These are phyloP conservation scores for Malus sieversii DNA, from an alignment of 306 rosid species.

Conservation along the genomic window DNA sequence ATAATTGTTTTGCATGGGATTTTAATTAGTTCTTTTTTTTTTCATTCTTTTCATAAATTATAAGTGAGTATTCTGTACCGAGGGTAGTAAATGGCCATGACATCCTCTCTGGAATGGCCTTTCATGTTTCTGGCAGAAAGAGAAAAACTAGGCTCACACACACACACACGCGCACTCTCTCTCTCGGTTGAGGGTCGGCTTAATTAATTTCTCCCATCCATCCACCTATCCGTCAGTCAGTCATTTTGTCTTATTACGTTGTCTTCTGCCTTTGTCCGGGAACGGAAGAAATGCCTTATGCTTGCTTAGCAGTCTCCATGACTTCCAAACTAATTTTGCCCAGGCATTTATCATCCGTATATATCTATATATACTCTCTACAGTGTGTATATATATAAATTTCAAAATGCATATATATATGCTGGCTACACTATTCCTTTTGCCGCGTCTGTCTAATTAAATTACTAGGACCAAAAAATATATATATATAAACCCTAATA, in stretches of 20 bases:
- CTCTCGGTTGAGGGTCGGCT: conserved; percentile 4
- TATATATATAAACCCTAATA: not conserved
- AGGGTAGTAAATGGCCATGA: conserved; percentile 28
- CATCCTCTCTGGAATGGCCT: conserved; percentile 37
- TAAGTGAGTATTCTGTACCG: too few species aligned
- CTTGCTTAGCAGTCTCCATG: conserved; percentile 14
- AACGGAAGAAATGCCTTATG: conserved; percentile 6
- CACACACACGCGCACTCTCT: too few species aligned
- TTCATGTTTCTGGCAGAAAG: conserved; percentile 30
- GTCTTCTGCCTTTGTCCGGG: conserved; percentile 25
- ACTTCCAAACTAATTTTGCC: conserved; percentile 10
- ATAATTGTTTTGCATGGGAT: conserved; percentile 19
- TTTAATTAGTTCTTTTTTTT: conserved; percentile 10
- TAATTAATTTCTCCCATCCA: conserved; percentile 17
- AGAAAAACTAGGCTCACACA: not conserved
- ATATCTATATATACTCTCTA: not conserved
- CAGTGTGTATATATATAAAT: not conserved
- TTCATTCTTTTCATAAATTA: not conserved
- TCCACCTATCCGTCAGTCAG: conserved; percentile 26
- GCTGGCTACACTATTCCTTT: conserved; percentile 7
- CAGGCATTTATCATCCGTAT: conserved; percentile 8
- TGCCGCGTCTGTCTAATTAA: conserved; percentile 4
- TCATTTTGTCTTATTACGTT: conserved; percentile 30
- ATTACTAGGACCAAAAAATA: not conserved
- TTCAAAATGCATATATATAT: not conserved